Conservation (phyloP, 768 basidiomycete genomes). For the Paxillus ammoniavirescens region DNA sequence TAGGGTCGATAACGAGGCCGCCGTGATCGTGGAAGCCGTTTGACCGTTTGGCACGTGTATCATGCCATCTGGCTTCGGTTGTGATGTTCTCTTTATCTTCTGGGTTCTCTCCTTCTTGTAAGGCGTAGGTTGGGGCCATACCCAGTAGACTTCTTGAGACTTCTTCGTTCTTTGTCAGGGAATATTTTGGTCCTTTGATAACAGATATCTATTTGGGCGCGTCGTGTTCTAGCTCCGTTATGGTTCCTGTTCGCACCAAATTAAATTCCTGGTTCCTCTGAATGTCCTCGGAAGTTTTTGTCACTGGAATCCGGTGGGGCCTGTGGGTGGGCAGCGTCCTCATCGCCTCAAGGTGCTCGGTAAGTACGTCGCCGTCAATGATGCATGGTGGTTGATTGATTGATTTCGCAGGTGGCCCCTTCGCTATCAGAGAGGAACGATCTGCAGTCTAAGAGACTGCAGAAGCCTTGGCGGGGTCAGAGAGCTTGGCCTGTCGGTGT, state of each 20-base stretch:
- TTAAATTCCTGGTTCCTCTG: background rate
- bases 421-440: no score
- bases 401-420: no score
- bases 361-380: no score
- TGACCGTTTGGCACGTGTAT: slow-evolving; percentile 4
- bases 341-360: no score
- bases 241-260: background rate
- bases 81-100: background rate
- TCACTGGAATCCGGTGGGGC: no score
- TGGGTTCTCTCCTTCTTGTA: background rate
- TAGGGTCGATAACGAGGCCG: background rate
- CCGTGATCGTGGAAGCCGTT: slow-evolving; percentile 1
- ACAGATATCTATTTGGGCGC: background rate
- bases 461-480: no score
- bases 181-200: background rate
- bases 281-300: no score
- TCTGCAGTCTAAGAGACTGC: no score
- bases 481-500: background rate
- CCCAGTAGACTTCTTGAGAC: background rate
- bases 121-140: background rate
- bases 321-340: no score
- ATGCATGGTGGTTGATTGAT: no score
- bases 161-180: background rate
- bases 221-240: background rate
- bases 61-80: background rate